Evolutionary conservation across 441 rosid genomes (phyloP).

Genomic region (Pelargonium fulgidum): DNA sequence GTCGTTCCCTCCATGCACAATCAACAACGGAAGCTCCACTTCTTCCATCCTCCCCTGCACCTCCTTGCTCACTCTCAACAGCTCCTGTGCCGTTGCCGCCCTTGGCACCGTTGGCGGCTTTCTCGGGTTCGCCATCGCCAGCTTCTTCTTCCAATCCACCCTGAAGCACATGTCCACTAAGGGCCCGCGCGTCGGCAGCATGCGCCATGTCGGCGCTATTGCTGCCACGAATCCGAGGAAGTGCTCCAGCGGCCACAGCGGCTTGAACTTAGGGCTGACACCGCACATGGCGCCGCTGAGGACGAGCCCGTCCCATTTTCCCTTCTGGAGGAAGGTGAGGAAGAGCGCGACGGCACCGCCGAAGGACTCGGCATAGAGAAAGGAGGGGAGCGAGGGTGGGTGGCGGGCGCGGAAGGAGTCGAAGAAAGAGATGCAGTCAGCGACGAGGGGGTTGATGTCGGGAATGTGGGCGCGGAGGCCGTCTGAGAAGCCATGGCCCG

Average conservation of each 20-base stretch:
- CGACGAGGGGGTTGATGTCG: constrained; percentile 13
- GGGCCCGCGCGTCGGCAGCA: too few species aligned
- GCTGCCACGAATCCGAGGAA: too few species aligned
- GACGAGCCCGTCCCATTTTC: constrained; percentile 1
- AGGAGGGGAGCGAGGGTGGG: constrained; percentile 10
- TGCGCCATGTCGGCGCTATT: too few species aligned
- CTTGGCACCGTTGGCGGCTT: too few species aligned
- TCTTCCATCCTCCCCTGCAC: too few species aligned
- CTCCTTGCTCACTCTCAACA: too few species aligned
- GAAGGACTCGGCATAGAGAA: constrained; percentile 15
- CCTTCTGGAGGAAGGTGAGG: constrained; percentile 11
- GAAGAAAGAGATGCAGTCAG: constrained; percentile 17
- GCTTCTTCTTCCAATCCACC: too few species aligned
- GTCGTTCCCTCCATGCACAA: too few species aligned
- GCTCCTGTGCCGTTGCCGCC: too few species aligned
- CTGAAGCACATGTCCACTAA: too few species aligned
- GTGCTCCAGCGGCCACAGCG: background rate
- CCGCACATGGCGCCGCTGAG: background rate
- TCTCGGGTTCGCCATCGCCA: too few species aligned
- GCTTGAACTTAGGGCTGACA: background rate
- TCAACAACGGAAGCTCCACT: too few species aligned
- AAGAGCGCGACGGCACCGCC: constrained; percentile 13
- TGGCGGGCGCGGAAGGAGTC: constrained; percentile 14
- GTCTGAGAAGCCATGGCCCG: constrained; percentile 19
- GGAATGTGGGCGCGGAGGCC: constrained; percentile 17